Evolutionary conservation across 1,284 basidiomycete genomes (phyloP).

Genomic region (Heterobasidion annosum): DNA sequence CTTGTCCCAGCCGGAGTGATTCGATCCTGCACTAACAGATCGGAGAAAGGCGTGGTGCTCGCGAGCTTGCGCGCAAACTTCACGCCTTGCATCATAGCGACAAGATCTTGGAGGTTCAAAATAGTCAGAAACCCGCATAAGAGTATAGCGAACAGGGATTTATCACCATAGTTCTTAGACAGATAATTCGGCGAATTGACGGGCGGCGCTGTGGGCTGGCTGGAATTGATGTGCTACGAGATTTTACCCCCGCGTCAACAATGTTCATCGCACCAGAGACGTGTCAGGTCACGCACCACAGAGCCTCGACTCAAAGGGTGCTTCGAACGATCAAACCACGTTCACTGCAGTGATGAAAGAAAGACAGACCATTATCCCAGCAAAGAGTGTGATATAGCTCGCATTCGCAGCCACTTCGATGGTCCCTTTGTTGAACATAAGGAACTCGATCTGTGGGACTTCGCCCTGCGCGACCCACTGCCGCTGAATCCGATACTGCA

Average conservation of each 20-base stretch:
- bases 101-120: no score
- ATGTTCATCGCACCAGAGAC: not conserved
- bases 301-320: slow-evolving; percentile 6
- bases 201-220: slow-evolving; percentile 1
- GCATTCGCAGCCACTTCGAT: not conserved
- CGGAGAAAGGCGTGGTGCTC: no score
- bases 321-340: not conserved
- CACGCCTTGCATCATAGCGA: no score
- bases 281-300: not conserved
- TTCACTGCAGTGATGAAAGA: not conserved
- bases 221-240: slow-evolving; percentile 5
- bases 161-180: slow-evolving; percentile 2
- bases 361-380: not conserved
- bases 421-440: slow-evolving; percentile 2
- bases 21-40: no score
- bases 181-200: slow-evolving; percentile 3
- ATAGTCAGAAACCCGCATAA: not conserved
- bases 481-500: slow-evolving; percentile 5
- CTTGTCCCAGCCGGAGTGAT: no score
- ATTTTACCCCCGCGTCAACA: not conserved
- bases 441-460: slow-evolving; percentile 4
- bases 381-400: slow-evolving; percentile 5
- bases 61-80: no score
- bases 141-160: not conserved
- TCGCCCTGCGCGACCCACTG: slow-evolving; percentile 2